These are phyloP conservation scores for Anisodus acutangulus DNA, from an alignment of 257 asterid species.

Conservation along the genomic window DNA sequence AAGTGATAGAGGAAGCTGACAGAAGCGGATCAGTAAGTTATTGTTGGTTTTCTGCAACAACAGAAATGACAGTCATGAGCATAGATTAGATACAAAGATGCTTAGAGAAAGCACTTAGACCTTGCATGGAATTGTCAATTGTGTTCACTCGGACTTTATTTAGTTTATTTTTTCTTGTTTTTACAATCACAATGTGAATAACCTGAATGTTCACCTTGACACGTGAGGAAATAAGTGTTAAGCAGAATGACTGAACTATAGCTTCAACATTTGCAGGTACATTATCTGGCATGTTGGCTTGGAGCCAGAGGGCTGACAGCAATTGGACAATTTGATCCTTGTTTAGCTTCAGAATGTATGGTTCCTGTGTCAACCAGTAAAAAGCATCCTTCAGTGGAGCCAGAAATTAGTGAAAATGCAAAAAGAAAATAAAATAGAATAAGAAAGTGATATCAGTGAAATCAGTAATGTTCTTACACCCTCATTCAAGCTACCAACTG, in stretches of 20 bases:
- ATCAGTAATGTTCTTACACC: slow-evolving; percentile 48
- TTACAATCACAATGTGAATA: background rate
- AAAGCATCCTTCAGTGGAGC: slow-evolving; percentile 49
- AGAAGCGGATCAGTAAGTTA: slow-evolving; percentile 61
- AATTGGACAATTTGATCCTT: slow-evolving; percentile 89
- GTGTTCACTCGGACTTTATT: background rate
- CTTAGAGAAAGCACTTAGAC: background rate
- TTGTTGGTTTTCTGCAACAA: slow-evolving; percentile 65
- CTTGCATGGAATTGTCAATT: slow-evolving; percentile 45
- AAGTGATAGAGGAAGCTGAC: slow-evolving; percentile 82
- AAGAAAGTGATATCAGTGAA: background rate
- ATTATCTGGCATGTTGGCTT: slow-evolving; percentile 78
- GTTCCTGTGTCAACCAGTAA: slow-evolving; percentile 61
- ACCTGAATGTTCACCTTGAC: slow-evolving; percentile 57
- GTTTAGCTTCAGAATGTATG: slow-evolving; percentile 65
- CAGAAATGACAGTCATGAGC: slow-evolving; percentile 25
- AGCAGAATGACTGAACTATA: slow-evolving; percentile 89
- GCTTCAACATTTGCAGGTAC: slow-evolving; percentile 90
- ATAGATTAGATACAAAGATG: slow-evolving; percentile 24
- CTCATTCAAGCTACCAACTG: slow-evolving; percentile 60
- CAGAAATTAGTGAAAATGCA: slow-evolving; percentile 9
- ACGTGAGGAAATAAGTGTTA: slow-evolving; percentile 64
- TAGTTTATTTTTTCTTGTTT: background rate
- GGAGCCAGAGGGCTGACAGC: slow-evolving; percentile 86
- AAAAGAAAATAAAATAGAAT: background rate